phyloP scores from a whole-genome alignment of 2,329 filamentous ascomycete genomes.

The Talaromyces sp. region DNA sequence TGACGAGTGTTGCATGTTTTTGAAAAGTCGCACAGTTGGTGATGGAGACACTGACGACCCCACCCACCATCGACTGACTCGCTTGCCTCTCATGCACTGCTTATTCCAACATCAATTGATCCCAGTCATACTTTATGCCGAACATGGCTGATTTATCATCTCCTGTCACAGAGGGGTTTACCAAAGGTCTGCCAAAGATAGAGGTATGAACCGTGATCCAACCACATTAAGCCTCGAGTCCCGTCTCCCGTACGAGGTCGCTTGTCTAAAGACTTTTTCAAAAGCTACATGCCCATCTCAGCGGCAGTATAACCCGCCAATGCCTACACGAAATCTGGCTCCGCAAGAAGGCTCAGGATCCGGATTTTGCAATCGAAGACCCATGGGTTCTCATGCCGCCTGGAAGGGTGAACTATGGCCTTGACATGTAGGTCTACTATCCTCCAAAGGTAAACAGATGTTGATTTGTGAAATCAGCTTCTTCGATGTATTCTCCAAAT shows the following conservation, averaged over 20 bases:
- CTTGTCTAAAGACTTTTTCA: neutral
- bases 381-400: slow-evolving; percentile 65
- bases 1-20: neutral
- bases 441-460: neutral
- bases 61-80: neutral
- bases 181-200: slow-evolving; percentile 34
- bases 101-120: neutral
- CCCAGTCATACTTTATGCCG: neutral
- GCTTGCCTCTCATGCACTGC: neutral
- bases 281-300: slow-evolving; percentile 80
- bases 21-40: neutral
- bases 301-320: slow-evolving; percentile 69
- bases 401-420: slow-evolving; percentile 67
- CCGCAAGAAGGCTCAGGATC: slow-evolving; percentile 50
- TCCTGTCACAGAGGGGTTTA: slow-evolving; percentile 30
- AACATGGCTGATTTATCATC: neutral
- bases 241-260: neutral
- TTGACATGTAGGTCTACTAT: slow-evolving; percentile 55
- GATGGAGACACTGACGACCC: neutral
- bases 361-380: slow-evolving; percentile 58
- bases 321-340: slow-evolving; percentile 73
- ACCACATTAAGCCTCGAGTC: neutral
- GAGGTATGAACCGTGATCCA: slow-evolving; percentile 27
- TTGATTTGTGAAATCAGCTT: slow-evolving; percentile 51
- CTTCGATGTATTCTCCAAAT: slow-evolving; percentile 72